Evolutionary conservation across 192 early-diverging fungal genomes (phyloP).

Genomic region (Backusella liffmaniae): DNA sequence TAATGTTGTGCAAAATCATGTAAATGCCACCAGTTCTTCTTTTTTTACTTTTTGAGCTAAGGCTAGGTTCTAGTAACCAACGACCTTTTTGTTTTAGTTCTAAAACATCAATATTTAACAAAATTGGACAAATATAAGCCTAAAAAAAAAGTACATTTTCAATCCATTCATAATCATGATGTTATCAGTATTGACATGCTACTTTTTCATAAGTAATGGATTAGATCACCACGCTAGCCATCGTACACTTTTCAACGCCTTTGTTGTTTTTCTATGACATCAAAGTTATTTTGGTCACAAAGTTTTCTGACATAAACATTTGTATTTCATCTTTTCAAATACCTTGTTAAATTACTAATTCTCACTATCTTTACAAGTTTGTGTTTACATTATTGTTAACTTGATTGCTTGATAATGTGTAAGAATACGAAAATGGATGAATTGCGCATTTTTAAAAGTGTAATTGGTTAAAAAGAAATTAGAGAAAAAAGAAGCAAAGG

Average conservation of each 20-base stretch:
- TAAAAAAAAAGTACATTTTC: too few relatives aligned
- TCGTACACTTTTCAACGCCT: not conserved
- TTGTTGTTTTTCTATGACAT: not conserved
- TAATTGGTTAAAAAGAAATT: not conserved
- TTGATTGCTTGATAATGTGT: not conserved
- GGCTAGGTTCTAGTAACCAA: not conserved
- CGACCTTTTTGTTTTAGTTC: not conserved
- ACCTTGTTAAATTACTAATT: too few relatives aligned
- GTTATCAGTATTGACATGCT: not conserved
- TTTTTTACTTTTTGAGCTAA: not conserved
- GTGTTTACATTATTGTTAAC: not conserved
- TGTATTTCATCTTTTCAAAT: not conserved
- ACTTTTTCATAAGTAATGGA: too few relatives aligned
- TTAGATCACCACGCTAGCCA: not conserved
- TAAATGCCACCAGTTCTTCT: not conserved
- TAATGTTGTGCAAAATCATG: not conserved
- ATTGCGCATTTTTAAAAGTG: not conserved
- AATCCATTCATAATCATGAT: not conserved
- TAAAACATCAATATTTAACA: too few relatives aligned
- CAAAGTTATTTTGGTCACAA: not conserved
- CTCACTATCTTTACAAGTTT: not conserved
- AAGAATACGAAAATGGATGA: not conserved
- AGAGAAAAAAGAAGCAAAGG: not conserved
- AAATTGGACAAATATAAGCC: too few relatives aligned
- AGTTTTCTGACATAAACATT: not conserved